Evolutionary conservation across 441 rosid genomes (phyloP).

Genomic region (Adansonia grandidieri): DNA sequence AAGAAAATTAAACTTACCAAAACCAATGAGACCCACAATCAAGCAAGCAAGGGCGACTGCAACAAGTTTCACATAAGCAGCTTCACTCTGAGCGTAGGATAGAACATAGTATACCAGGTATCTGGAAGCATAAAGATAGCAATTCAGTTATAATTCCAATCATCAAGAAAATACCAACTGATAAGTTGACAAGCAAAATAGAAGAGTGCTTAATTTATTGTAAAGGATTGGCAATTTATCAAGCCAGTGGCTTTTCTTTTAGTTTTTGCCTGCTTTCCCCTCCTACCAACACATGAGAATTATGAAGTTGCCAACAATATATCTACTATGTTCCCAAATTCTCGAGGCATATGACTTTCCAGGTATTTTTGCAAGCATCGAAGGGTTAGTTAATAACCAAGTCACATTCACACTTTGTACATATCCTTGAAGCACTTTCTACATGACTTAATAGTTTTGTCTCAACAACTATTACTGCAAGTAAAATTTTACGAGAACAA

Average conservation of each 20-base stretch:
- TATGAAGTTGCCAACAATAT: neutral
- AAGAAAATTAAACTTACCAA: conserved; percentile 53
- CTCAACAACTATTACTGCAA: neutral
- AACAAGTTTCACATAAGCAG: conserved; percentile 41
- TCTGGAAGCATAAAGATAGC: conserved; percentile 44
- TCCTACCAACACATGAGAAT: neutral
- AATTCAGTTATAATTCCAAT: conserved; percentile 1
- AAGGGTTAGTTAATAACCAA: neutral
- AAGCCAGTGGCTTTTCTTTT: neutral
- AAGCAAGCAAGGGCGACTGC: conserved; percentile 70
- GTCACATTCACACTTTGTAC: neutral
- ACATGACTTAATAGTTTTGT: neutral
- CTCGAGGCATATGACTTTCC: neutral
- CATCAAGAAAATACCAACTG: neutral
- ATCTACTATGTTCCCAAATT: neutral
- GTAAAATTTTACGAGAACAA: conserved; percentile 2
- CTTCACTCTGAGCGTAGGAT: conserved; percentile 46
- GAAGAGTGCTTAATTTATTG: neutral
- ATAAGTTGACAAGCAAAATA: neutral
- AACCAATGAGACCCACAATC: conserved; percentile 63
- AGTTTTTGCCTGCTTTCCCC: neutral
- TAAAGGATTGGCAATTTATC: neutral
- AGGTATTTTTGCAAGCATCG: neutral
- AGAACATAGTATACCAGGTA: conserved; percentile 72
- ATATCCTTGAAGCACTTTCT: neutral